Base-by-base conservation (phyloP, 2,329 filamentous ascomycete genomes). In the Penicillium sp. region DNA sequence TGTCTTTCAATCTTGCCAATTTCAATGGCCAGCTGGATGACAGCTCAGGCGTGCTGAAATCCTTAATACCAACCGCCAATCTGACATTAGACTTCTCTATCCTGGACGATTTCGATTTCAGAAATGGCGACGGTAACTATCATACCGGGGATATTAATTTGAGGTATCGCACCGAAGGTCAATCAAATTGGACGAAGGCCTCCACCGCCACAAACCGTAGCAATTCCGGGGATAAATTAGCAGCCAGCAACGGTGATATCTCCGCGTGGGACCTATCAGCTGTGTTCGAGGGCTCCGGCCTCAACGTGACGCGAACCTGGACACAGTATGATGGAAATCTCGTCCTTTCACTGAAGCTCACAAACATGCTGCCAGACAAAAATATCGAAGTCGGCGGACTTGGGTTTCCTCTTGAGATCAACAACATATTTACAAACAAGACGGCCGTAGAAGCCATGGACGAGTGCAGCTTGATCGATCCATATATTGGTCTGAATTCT, bases 321-420 rank as follows among this genome's bases (percentile, higher is more conserved):
- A 62, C 79, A 1, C 69, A 78, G 2, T 65, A 77, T 0, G 68
- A 73, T 0, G 77, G 75, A 1, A 80, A 83, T 57, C 64, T 85
- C 2, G 79, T 74, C 5, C 68, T 86, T 3, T 73, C 73, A 16
- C 80, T 84, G 64, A 82, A 76, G 2, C 61, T 84, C 20, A 71
- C 70, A 9, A 85, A 84, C 58, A 67, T 66, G 0, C n/a, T 21
- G 30, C 77, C 66, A 0, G 61, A 63, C 0, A 60, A 64, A 0
- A 58, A 69, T 0, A 56, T 85, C 2, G 82, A 85, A 57, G 67
- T 86, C 5, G 83, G 83, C 1, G 79, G 79, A 48, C 71, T 85
- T 1, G 83, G 83, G 0, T 79, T 86, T 51, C 83, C 83, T 0
- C 76, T 81, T 20, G 81, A 83, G 64, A 83, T 85, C 71, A 85